These are phyloP conservation scores for Centrapalus pauciflorus DNA, from an alignment of 129 eudicot species.

Conservation along the genomic window DNA sequence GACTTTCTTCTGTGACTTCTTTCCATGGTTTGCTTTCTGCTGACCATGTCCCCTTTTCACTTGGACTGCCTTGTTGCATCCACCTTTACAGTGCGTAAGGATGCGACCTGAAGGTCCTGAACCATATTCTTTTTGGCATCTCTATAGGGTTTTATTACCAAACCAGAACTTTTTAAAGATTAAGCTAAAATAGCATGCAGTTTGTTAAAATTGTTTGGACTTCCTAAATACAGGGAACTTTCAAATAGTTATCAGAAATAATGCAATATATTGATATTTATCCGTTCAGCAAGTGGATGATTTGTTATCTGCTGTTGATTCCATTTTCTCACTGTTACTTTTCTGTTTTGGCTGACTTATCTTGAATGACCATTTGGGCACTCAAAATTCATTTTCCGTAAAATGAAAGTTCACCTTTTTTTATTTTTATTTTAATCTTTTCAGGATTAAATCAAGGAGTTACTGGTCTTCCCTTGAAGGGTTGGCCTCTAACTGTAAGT, in stretches of 20 bases:
- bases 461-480: conserved; percentile 86
- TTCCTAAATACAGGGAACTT: neutral
- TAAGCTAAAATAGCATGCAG: neutral
- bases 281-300: too few species aligned
- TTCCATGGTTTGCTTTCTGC: neutral
- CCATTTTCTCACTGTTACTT: neutral
- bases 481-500: conserved; percentile 98
- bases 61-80: neutral
- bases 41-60: neutral
- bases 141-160: neutral
- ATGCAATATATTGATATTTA: too few species aligned
- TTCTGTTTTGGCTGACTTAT: neutral
- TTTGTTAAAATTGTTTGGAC: neutral
- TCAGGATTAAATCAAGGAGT: conserved; percentile 82
- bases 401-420: neutral
- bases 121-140: neutral
- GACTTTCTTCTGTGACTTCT: neutral
- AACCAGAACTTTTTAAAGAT: neutral
- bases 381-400: neutral
- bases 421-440: neutral
- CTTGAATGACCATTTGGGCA: neutral
- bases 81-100: neutral
- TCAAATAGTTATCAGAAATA: neutral
- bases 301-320: neutral
- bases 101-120: neutral